Conservation (phyloP, 1,284 basidiomycete species). For the Xanthoconium separans region DNA sequence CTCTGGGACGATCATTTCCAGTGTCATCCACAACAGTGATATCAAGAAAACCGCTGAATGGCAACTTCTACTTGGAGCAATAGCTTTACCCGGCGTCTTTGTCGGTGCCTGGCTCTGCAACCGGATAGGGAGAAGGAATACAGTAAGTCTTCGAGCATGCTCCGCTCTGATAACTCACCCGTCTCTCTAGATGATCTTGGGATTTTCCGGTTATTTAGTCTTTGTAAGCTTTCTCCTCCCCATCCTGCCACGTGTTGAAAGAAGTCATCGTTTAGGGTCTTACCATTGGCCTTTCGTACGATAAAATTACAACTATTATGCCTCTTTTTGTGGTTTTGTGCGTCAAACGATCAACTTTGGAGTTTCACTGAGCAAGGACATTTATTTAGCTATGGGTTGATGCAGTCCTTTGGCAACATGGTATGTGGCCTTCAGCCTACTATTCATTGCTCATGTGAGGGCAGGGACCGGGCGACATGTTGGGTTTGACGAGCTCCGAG, state of each 20-base stretch:
- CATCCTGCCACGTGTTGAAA: neutral
- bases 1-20: constrained; percentile 63
- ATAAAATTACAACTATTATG: constrained; percentile 63
- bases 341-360: constrained; percentile 22
- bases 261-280: constrained; percentile 39
- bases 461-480: constrained; percentile 73
- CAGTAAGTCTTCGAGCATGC: constrained; percentile 38
- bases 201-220: constrained; percentile 72
- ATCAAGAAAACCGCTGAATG: constrained; percentile 66
- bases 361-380: constrained; percentile 7
- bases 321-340: constrained; percentile 70
- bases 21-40: constrained; percentile 52
- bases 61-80: constrained; percentile 66
- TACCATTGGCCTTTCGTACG: constrained; percentile 66
- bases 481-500: constrained; percentile 67
- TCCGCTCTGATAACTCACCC: neutral
- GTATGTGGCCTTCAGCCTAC: constrained; percentile 31
- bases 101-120: constrained; percentile 65
- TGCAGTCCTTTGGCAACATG: constrained; percentile 69
- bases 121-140: constrained; percentile 60
- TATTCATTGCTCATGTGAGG: constrained; percentile 7
- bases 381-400: constrained; percentile 56
- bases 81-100: constrained; percentile 67
- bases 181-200: constrained; percentile 60
- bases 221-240: constrained; percentile 42